Percentiles rank a stretch among this genome's conserved stretches.
Conservation (phyloP, 176 grass and related monocot genomes). For the Carex kokanica region DNA sequence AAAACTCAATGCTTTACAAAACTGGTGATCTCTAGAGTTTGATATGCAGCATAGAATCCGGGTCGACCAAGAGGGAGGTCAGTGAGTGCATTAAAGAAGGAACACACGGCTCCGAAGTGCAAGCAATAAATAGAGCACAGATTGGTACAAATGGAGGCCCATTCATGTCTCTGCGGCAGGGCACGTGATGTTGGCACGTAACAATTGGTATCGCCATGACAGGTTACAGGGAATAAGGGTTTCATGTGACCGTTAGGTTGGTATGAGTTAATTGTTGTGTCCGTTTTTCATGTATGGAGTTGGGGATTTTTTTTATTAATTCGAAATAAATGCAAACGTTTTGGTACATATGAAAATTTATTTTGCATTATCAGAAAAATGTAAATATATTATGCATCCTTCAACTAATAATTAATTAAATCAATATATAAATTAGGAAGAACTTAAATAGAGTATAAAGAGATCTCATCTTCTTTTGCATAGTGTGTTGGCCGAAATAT, state of each 20-base stretch:
- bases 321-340: background rate
- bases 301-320: background rate
- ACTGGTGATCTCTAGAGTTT: too few species aligned
- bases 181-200: constrained; percentile 5
- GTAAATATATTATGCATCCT: too few species aligned
- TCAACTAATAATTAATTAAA: too few species aligned
- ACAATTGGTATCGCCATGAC: background rate
- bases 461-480: too few species aligned
- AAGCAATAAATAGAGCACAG: background rate
- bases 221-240: background rate
- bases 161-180: constrained; percentile 1
- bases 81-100: constrained; percentile 18
- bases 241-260: background rate
- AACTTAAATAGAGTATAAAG: too few species aligned
- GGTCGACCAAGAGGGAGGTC: constrained; percentile 7
- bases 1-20: too few species aligned
- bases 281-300: background rate
- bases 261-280: background rate
- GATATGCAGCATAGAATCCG: background rate
- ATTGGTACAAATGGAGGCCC: background rate
- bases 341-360: too few species aligned
- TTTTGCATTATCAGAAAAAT: too few species aligned
- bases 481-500: too few species aligned
- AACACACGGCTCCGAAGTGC: background rate
- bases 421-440: too few species aligned